Base-by-base conservation (phyloP, 2,329 filamentous ascomycete genomes). In the Arthrobotrys entomopaga region DNA sequence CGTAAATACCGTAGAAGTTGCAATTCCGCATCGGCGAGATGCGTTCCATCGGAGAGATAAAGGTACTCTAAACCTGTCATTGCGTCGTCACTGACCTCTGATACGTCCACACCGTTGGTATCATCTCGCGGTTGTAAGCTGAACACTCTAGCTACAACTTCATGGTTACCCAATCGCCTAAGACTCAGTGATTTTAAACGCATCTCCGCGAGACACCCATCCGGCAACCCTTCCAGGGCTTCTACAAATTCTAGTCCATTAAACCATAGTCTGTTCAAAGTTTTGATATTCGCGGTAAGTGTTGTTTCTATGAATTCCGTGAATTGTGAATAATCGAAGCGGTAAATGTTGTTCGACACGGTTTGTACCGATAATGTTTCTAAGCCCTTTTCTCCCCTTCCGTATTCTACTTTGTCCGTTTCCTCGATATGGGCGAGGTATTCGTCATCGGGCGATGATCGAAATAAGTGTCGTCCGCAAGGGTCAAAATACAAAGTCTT, bases 101-200 rank as follows among this genome's bases (percentile, higher is more conserved):
- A n/a, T 3, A 5, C n/a, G 2, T 24, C 46, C 20, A 19, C 3
- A 22, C 19, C 10, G 22, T 22, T 50, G 1, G 24, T 11, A 20
- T 65, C 48, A 5, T 13, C 13, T 20, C 61, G 57, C 3, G 48
- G 42, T 10, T 52, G 57, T 16, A 73, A 46, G 0, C 69, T 63
- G 13, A 73, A 63, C 1, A 65, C 69, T 38, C 69, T 42, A 1
- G 63, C 50, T 11, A 73, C 11, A 2, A 53, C 56, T 13, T 58
- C 34, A 13, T 63, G 56, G 0, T 6, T 24, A 1, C 34, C 48
- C 2, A 73, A 43, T n/a, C 46, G 8, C 3, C 61, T 26, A 13
- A 73, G 43, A 29, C 69, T 73, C 2, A 73, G 49, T 6, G 69
- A 73, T 46, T 57, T 63, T 13, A 73, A 49, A 6, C 63, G 49